A percentile compares a stretch with the other conserved stretches of the same genome.
Conservation (phyloP, 2,329 filamentous ascomycete species). For the Thyridium curvatum region DNA sequence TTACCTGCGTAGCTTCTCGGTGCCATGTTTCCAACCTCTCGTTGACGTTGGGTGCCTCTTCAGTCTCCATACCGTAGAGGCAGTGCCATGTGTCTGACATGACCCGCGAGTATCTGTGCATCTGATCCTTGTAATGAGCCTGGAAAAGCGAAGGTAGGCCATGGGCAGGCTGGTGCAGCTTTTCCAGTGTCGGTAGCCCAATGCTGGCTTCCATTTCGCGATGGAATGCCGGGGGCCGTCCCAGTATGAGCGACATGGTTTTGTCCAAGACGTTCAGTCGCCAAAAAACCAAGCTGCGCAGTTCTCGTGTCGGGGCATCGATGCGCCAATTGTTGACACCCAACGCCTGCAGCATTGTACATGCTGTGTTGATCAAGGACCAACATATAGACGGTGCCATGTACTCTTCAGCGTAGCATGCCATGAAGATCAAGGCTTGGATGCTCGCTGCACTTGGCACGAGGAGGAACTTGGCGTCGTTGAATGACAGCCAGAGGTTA, state of each 20-base stretch:
- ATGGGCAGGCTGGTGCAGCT: too few species aligned
- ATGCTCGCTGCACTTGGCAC: not conserved
- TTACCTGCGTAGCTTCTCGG: too few species aligned
- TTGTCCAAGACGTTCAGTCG: conserved; percentile 4
- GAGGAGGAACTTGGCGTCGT: too few species aligned
- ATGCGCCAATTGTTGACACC: conserved; percentile 2
- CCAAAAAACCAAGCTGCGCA: conserved; percentile 2
- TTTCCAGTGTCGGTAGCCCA: too few species aligned
- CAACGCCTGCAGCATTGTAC: conserved; percentile 1
- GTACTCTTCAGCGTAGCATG: conserved; percentile 1
- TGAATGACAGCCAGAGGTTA: too few species aligned
- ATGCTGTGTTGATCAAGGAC: conserved; percentile 2
- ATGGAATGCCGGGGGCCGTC: conserved; percentile 1
- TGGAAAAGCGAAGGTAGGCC: too few species aligned
- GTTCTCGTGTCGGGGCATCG: not conserved
- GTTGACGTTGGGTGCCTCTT: too few species aligned
- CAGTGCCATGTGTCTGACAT: too few species aligned
- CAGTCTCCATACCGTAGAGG: too few species aligned
- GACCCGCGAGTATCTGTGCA: too few species aligned
- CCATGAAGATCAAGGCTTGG: conserved; percentile 3
- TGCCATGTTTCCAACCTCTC: too few species aligned
- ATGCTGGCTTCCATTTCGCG: not conserved
- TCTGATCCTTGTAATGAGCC: too few species aligned
- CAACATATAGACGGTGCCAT: conserved; percentile 1
- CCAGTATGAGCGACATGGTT: conserved; percentile 1